These are phyloP conservation scores for Microthlaspi erraticum DNA, from an alignment of 345 rosid species.

Conservation along the genomic window DNA sequence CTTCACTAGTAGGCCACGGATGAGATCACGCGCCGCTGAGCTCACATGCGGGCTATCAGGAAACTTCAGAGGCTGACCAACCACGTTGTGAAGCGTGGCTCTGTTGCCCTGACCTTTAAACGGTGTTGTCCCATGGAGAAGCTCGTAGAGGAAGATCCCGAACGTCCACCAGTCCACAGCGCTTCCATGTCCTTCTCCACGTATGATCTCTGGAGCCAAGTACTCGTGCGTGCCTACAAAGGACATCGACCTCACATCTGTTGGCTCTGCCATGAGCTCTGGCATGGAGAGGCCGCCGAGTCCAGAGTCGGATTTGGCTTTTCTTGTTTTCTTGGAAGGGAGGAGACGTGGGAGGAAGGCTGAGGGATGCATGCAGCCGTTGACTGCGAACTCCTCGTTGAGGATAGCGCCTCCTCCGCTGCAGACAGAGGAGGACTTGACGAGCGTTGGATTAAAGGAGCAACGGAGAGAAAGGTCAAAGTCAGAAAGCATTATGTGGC, in stretches of 20 bases:
- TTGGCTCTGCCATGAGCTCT: constrained; percentile 95
- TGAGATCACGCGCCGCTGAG: constrained; percentile 73
- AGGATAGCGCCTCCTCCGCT: constrained; percentile 56
- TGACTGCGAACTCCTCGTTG: constrained; percentile 66
- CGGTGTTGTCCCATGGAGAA: constrained; percentile 85
- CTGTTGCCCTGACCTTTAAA: constrained; percentile 92
- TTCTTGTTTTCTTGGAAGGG: constrained; percentile 83
- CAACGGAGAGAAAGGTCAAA: constrained; percentile 90
- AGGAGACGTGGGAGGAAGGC: constrained; percentile 78
- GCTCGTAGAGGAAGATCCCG: constrained; percentile 88
- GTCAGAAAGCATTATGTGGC: constrained; percentile 94
- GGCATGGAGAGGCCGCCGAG: constrained; percentile 65
- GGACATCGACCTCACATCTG: constrained; percentile 90
- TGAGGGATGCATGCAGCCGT: constrained; percentile 84
- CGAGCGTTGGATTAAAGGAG: constrained; percentile 81
- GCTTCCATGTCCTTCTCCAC: constrained; percentile 97
- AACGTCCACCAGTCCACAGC: constrained; percentile 99
- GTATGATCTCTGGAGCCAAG: constrained; percentile 85
- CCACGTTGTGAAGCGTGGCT: constrained; percentile 88
- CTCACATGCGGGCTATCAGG: constrained; percentile 77
- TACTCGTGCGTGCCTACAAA: constrained; percentile 96
- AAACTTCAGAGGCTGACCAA: constrained; percentile 86
- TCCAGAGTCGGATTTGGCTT: constrained; percentile 89
- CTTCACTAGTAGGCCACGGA: constrained; percentile 74
- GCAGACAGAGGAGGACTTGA: constrained; percentile 76